Conservation (phyloP, 345 rosid genomes). For the Eucalyptus globulus region DNA sequence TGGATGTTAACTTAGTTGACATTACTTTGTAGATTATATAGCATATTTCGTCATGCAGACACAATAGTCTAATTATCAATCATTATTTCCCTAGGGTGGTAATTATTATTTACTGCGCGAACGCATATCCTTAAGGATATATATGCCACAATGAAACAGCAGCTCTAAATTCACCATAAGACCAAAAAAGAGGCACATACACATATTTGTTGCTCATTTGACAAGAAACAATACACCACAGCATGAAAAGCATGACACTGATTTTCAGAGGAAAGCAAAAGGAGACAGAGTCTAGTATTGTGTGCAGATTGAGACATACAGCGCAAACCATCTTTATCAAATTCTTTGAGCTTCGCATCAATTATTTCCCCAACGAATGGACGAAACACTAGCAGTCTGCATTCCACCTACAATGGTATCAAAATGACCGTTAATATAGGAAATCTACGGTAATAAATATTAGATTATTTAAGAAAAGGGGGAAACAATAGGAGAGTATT, state of each 20-base stretch:
- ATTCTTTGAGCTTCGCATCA: slow-evolving; percentile 64
- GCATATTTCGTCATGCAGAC: neutral
- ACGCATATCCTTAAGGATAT: neutral
- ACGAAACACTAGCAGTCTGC: slow-evolving; percentile 71
- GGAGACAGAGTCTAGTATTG: neutral
- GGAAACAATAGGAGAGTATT: neutral
- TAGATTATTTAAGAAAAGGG: neutral
- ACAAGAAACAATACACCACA: neutral
- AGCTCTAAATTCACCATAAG: neutral
- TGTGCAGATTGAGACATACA: slow-evolving; percentile 31
- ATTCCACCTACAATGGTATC: slow-evolving; percentile 39
- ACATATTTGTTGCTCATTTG: neutral
- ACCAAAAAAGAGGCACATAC: neutral
- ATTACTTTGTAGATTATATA: neutral
- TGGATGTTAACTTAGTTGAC: neutral
- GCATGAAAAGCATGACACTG: neutral
- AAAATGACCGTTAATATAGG: neutral
- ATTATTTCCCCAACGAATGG: slow-evolving; percentile 88
- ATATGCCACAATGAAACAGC: neutral
- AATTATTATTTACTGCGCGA: neutral
- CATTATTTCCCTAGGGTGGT: neutral
- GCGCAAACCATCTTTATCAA: slow-evolving; percentile 53
- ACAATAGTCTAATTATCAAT: neutral
- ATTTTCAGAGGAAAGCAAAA: neutral
- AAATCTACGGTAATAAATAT: neutral